Evolutionary conservation across 441 rosid species (phyloP).

Genomic region (Cnidoscolus chayamansa): DNA sequence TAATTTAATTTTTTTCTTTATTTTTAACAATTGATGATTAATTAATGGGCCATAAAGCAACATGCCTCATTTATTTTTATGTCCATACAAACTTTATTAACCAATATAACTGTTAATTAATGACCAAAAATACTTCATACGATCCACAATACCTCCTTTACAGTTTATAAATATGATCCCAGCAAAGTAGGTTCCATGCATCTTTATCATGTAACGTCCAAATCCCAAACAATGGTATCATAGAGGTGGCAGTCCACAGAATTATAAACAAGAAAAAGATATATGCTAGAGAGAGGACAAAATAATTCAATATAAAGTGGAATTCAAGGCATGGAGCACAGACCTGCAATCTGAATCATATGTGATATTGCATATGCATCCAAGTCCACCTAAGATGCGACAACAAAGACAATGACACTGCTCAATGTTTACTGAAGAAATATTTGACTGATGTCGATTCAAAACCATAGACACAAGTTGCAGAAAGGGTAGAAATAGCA

Average conservation of each 20-base stretch:
- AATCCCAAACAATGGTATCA: background rate
- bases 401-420: constrained; percentile 15
- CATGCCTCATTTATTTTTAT: no score
- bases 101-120: no score
- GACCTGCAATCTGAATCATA: constrained; percentile 86
- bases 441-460: constrained; percentile 1
- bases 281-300: constrained; percentile 9
- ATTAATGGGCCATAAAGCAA: no score
- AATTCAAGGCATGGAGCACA: constrained; percentile 10
- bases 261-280: constrained; percentile 12
- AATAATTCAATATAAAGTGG: constrained; percentile 6
- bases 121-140: no score
- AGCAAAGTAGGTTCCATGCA: background rate
- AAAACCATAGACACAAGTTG: background rate
- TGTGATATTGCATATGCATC: constrained; percentile 85
- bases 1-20: no score
- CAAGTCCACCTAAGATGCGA: constrained; percentile 57
- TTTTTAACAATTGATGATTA: no score
- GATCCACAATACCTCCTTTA: no score
- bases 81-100: no score
- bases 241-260: background rate
- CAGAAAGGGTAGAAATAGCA: constrained; percentile 4
- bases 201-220: background rate
- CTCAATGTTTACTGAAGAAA: constrained; percentile 11
- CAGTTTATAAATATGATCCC: background rate